Conservation (phyloP, 192 early-diverging fungal genomes). For the Coemansia sp. region DNA sequence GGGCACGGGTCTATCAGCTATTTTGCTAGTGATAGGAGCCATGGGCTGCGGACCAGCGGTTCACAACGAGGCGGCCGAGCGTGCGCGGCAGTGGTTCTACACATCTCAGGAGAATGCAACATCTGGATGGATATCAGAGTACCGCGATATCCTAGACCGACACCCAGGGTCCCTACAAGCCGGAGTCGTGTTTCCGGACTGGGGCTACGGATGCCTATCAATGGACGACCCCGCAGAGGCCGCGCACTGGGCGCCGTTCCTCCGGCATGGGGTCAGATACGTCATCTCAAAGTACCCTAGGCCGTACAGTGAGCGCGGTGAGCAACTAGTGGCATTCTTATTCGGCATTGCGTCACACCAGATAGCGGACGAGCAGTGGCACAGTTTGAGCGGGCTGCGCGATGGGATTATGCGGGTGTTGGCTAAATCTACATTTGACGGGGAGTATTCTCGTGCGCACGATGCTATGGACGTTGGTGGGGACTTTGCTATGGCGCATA, state of each 20-base stretch:
- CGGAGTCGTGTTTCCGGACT: conserved; percentile 52
- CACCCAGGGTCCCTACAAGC: conserved; percentile 44
- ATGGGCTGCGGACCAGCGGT: conserved; percentile 51
- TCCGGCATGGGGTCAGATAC: conserved; percentile 30
- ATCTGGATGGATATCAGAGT: neutral
- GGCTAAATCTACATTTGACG: conserved; percentile 48
- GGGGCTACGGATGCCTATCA: conserved; percentile 57
- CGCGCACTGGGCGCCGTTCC: conserved; percentile 57
- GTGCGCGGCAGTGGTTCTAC: conserved; percentile 50
- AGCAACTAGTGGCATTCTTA: conserved; percentile 47
- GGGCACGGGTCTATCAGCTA: neutral
- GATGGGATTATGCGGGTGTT: conserved; percentile 50
- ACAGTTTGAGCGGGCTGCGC: conserved; percentile 43
- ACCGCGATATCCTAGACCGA: conserved; percentile 39
- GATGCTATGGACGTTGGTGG: conserved; percentile 53
- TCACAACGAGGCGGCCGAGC: conserved; percentile 56
- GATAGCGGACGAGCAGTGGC: conserved; percentile 58
- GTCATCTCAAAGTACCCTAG: conserved; percentile 19
- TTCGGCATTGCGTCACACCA: conserved; percentile 55
- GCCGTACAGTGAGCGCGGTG: conserved; percentile 25
- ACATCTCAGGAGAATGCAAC: neutral
- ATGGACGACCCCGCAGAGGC: conserved; percentile 53
- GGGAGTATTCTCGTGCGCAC: conserved; percentile 44
- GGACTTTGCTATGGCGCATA: conserved; percentile 56
- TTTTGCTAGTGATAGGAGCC: conserved; percentile 3